Percentiles rank a stretch among this genome's conserved stretches.
Evolutionary conservation across 73 alveolate genomes (phyloP).

Genomic region (Symbiodinium natans): DNA sequence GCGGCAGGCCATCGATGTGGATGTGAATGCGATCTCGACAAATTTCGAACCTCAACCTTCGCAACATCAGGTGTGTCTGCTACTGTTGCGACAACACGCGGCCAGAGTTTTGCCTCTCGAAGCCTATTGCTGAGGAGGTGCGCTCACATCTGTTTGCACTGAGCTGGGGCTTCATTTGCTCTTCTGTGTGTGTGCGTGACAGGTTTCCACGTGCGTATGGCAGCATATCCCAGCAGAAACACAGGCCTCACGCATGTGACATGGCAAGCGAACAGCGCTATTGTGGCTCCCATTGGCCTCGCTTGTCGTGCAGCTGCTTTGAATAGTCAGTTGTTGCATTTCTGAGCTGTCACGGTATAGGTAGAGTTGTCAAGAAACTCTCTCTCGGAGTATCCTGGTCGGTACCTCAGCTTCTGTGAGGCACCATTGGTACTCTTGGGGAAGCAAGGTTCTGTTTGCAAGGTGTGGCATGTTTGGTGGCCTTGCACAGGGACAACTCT

Average conservation of each 20-base stretch:
- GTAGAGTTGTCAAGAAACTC: conserved; percentile 62
- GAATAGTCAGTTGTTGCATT: neutral
- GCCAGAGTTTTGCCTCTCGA: conserved; percentile 42
- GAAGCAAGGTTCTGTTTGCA: no score
- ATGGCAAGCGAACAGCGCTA: neutral
- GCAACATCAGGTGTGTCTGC: conserved; percentile 81
- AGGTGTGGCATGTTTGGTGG: conserved; percentile 75
- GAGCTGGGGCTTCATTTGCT: neutral
- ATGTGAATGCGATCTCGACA: no score
- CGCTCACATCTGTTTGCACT: neutral
- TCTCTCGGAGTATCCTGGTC: conserved; percentile 54
- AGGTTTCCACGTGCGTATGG: conserved; percentile 75
- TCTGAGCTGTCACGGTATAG: neutral
- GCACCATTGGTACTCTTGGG: no score
- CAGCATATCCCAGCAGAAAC: conserved; percentile 88
- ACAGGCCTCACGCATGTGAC: conserved; percentile 10
- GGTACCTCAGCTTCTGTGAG: no score
- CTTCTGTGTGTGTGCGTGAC: neutral
- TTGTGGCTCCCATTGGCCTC: no score
- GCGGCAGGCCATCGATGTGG: neutral
- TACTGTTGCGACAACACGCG: conserved; percentile 86
- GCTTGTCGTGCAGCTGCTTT: neutral
- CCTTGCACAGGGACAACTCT: conserved; percentile 36
- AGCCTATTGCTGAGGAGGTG: conserved; percentile 60
- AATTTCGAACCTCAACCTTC: no score